Percentiles rank a stretch among this genome's conserved stretches.
phyloP scores from a whole-genome alignment of 225 moss, liverwort and hornwort species.

The Lunularia cruciata region DNA sequence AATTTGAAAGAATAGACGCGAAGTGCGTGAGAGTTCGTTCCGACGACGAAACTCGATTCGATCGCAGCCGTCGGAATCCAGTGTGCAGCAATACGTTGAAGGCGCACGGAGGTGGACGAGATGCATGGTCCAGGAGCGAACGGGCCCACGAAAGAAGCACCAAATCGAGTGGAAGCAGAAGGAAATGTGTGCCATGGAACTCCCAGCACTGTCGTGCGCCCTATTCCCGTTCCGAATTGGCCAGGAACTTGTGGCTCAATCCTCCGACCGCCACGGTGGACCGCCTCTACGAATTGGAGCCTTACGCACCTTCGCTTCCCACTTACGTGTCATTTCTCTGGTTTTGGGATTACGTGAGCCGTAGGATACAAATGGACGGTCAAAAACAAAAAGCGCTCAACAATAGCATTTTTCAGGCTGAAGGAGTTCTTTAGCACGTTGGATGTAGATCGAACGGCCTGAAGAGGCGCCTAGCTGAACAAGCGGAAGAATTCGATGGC shows the following conservation, averaged over 20 bases:
- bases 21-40: not conserved
- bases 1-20: no score
- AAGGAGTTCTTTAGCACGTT: no score
- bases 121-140: slow-evolving; percentile 21
- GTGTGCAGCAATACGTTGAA: not conserved
- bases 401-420: no score
- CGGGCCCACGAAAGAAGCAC: slow-evolving; percentile 2
- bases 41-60: not conserved
- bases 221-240: slow-evolving; percentile 6
- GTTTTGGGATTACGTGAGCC: not conserved
- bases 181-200: slow-evolving; percentile 19
- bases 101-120: not conserved
- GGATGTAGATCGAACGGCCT: no score
- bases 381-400: no score
- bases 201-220: slow-evolving; percentile 9
- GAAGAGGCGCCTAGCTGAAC: no score
- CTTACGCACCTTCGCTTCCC: no score
- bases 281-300: not conserved
- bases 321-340: not conserved
- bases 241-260: slow-evolving; percentile 16
- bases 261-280: slow-evolving; percentile 13
- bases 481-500: no score
- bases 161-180: not conserved
- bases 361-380: no score
- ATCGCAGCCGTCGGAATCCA: not conserved